Evolutionary conservation across 1,284 basidiomycete species (phyloP), one percentile per base, ranked within the genome.

Genomic region (Tylopilus orsonianus): DNA sequence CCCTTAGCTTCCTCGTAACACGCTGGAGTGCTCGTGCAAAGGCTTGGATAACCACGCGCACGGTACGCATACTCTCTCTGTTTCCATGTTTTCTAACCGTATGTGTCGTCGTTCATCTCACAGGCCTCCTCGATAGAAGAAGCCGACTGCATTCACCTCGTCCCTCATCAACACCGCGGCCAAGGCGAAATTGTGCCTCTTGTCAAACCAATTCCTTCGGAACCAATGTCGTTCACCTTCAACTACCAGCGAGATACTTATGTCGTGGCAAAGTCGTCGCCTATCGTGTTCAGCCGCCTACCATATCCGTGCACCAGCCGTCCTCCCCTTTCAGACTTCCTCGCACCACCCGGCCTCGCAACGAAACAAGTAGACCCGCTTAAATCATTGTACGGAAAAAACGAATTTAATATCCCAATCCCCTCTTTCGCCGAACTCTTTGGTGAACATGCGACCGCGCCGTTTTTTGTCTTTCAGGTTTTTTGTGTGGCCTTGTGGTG

Each of bases 211-310:
- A 70, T 75, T 48, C 71, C 75, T 8, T 67, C 69, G 46, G 80
- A 83, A 57, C 71, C 70, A 20, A 73, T 76, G 43, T 82, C 85
- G 1, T 90, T 90, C 67, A 90, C 87, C 14, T 98, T 99, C 78
- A 88, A 79, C 67, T 99, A 98, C 69, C 95, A 99, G 70, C 86
- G 90, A 46, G 96, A 99, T 72, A 94, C 92, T 41, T 99, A 97
- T 67, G 81, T 92, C 47, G 82, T 89, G 40, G 74, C 81, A 36
- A 74, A 79, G 16, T 56, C 73, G 19, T 77, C 77, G 0, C 81
- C 87, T 0, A 19, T 80, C 46, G 77, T 78, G 0, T 99, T 99
- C 71, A 75, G 81, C 5, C 86, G 82, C 20, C 82, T 98, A 16
- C 89, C 93, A 0, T 99, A 98, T 70, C 96, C 96, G 0, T 91